Evolutionary conservation across 768 basidiomycete species (phyloP).

Genomic region (Exidia glandulosa): DNA sequence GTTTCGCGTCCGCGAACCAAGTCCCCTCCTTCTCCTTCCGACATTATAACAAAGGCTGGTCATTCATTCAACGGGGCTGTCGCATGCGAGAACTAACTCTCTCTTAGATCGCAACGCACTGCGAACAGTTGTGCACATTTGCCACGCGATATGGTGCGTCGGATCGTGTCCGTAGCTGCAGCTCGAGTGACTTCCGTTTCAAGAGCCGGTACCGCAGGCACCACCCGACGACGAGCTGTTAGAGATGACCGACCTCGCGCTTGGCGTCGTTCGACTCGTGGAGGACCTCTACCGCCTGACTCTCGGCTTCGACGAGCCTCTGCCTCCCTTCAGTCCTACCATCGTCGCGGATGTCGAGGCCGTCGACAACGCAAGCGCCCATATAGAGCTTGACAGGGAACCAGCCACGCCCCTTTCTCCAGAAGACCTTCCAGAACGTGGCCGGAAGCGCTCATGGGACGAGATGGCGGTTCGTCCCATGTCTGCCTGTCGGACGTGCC

Average conservation of each 20-base stretch:
- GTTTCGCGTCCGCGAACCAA: not conserved
- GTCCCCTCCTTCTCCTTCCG: not conserved
- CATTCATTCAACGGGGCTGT: not conserved
- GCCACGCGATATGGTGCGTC: not conserved
- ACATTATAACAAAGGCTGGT: not conserved
- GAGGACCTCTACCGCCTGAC: constrained; percentile 45
- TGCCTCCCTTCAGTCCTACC: not conserved
- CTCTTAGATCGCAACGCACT: not conserved
- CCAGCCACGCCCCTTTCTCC: not conserved
- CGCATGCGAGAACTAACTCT: not conserved
- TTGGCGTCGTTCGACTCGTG: constrained; percentile 54
- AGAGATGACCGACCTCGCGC: constrained; percentile 61
- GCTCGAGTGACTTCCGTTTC: not conserved
- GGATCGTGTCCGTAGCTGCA: not conserved
- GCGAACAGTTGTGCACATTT: not conserved
- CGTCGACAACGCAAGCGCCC: constrained; percentile 11
- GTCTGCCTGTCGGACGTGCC: not conserved
- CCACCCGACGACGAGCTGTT: constrained; percentile 34
- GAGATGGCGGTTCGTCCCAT: constrained; percentile 7
- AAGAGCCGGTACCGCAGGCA: not conserved
- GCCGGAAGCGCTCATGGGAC: constrained; percentile 8
- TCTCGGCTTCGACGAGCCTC: constrained; percentile 10
- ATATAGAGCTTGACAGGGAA: constrained; percentile 8
- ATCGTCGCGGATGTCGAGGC: not conserved
- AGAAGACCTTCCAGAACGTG: not conserved